phyloP scores from a whole-genome alignment of 164 flowering plant genomes.

The Umbellularia californica region DNA sequence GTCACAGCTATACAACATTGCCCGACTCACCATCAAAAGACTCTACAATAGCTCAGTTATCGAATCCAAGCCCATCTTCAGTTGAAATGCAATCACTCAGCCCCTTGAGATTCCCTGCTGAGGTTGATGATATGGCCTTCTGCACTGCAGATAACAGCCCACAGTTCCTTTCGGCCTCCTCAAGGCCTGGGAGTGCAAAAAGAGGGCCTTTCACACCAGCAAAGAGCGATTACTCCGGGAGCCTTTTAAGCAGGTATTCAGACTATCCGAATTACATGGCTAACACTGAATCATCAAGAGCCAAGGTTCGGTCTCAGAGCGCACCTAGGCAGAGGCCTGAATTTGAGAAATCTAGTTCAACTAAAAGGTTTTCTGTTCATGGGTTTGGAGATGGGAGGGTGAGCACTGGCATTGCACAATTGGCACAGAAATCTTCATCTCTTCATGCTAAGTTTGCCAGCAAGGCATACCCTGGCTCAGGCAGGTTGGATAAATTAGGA shows the following conservation, averaged over 20 bases:
- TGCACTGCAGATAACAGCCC: conserved; percentile 57
- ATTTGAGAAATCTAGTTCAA: conserved; percentile 39
- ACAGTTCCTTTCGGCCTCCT: conserved; percentile 39
- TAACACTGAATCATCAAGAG: conserved; percentile 70
- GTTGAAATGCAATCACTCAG: conserved; percentile 35
- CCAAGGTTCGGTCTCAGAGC: conserved; percentile 75
- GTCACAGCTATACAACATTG: conserved; percentile 27
- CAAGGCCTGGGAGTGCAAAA: conserved; percentile 39
- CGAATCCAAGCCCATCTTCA: conserved; percentile 32
- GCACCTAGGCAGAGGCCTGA: conserved; percentile 78
- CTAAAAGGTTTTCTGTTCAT: conserved; percentile 30
- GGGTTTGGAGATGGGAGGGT: conserved; percentile 5
- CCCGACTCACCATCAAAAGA: conserved; percentile 42
- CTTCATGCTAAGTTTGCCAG: conserved; percentile 8
- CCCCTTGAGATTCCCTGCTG: conserved; percentile 27
- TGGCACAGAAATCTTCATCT: conserved; percentile 4
- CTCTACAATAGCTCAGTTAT: conserved; percentile 35
- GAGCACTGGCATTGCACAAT: not conserved
- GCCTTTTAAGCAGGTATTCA: conserved; percentile 36
- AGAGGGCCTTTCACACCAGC: conserved; percentile 50
- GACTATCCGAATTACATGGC: conserved; percentile 80
- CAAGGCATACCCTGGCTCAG: conserved; percentile 25
- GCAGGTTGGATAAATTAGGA: conserved; percentile 72
- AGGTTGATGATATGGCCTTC: conserved; percentile 25
- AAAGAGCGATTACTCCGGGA: conserved; percentile 50